Base-by-base conservation (phyloP, 129 eudicot genomes). In the Chrysanthemum lavandulifolium region DNA sequence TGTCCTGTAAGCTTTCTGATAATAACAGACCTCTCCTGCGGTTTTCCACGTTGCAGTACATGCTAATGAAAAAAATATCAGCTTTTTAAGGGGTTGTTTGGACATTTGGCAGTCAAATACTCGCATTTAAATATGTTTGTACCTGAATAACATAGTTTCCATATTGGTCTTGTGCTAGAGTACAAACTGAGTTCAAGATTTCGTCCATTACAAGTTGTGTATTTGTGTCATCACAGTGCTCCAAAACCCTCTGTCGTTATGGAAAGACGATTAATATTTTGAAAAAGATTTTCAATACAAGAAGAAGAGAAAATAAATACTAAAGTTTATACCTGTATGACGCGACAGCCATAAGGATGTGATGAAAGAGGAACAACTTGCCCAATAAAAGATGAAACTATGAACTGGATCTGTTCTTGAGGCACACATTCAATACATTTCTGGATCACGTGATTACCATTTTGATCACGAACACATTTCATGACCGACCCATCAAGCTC, bases 111-210 rank as follows among this genome's bases (percentile, higher is more conserved):
- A 48, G 10, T 67, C 19, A 67, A 67, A 13, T 18, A 49, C 12
- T 15, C 5, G 7, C 14, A 67, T 49, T 21, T 23, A 13, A 31
- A 18, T 33, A 31, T 27, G 48, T 27, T 14, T 11, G 16, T 76
- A 94, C 99, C 99, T 95, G 99, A 78, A 95, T 82, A 66, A 95
- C 99, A 76, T 95, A 90, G 66, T 95, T 95, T 40, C 99, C 99
- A 63, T 95, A 90, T 73, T 91, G 99, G 76, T 95, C 97, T 85
- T 90, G 94, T 43, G 96, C 96, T 36, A 95, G 77, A 83, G 84
- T 83, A 78, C 91, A 86, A 65, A 91, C 96, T 1, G 87, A 77
- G 36, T 82, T 81, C 96, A 95, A 68, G 82, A 95, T 86, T 81
- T 95, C 99, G 69, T 85, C 94, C 99, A 95, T 88, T 27, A 88